Evolutionary conservation across 352 stramenopile species (phyloP), one percentile per base, ranked within the genome.

Genomic region (Globisporangium mamillatum): DNA sequence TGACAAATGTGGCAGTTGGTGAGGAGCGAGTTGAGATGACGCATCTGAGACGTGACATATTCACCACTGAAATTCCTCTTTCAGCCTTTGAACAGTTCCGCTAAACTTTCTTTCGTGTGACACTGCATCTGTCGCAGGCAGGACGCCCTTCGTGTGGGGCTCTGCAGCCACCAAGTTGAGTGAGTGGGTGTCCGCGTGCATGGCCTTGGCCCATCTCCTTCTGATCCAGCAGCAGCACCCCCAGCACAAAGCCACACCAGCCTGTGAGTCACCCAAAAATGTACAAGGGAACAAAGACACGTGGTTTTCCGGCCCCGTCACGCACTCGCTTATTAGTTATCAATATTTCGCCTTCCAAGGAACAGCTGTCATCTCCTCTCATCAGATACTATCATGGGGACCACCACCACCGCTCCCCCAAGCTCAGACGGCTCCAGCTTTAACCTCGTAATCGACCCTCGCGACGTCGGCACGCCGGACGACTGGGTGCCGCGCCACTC

Each of bases 401-500:
- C 38, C 38, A 46, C 38, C 36, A 44, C 1, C n/a, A 50, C 29
- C 52, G 25, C 12, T 46, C 12, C 38, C 20, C 38, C 16, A 46
- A 46, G 38, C 38, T 46, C 16, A 46, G 38, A 2, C 38, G 18
- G 38, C 38, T 46, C 38, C 38, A 46, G 38, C 38, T 12, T 16
- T 5, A 53, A 25, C 48, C 7, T 34, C 68, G 60, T 66, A 27
- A 78, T 81, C 56, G 78, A 86, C 52, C 71, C 71, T 20, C 53
- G 74, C 1, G 80, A 88, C 36, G 69, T 77, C 5, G 69, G 68
- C 55, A 97, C 91, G 29, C 92, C 92, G 1, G 92, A 98, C 68
- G 84, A 92, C 62, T 98, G 92, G 92, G 74, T 98, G 29, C 70
- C 78, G 1, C 84, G 92, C 32, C 83, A 98, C 69, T 86, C 90